A percentile compares a stretch with the other conserved stretches of the same genome.
phyloP scores from a whole-genome alignment of 2,329 filamentous ascomycete genomes.

The Geoglossum cookeanum region DNA sequence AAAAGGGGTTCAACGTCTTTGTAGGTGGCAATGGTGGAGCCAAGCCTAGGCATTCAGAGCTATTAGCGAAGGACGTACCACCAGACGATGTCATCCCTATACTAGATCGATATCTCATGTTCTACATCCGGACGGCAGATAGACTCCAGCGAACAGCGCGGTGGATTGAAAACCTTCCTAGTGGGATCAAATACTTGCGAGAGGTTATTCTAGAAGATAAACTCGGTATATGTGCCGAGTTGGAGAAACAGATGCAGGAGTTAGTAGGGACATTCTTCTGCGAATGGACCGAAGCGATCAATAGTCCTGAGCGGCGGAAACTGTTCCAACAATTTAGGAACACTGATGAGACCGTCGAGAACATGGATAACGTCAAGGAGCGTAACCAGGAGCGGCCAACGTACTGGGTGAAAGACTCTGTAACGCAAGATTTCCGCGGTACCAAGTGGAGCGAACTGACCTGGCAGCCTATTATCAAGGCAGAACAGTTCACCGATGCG shows the following conservation, averaged over 20 bases:
- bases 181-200: constrained; percentile 64
- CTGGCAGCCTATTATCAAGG: constrained; percentile 66
- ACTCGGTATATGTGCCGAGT: constrained; percentile 63
- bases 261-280: constrained; percentile 73
- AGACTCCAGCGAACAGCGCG: constrained; percentile 74
- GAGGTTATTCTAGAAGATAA: constrained; percentile 73
- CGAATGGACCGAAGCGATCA: constrained; percentile 75
- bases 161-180: constrained; percentile 71
- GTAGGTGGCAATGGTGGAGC: constrained; percentile 80
- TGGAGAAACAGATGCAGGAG: constrained; percentile 76
- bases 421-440: constrained; percentile 52
- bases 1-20: constrained; percentile 87
- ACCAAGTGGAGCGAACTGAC: constrained; percentile 45
- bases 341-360: constrained; percentile 49
- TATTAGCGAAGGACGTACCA: constrained; percentile 71
- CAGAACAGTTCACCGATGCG: constrained; percentile 46
- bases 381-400: constrained; percentile 55
- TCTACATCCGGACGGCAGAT: constrained; percentile 86
- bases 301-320: constrained; percentile 43
- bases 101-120: constrained; percentile 74
- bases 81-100: constrained; percentile 67
- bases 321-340: constrained; percentile 74
- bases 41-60: constrained; percentile 61
- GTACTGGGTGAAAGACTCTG: constrained; percentile 54
- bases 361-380: constrained; percentile 51